Conservation (phyloP, 208 protist genomes). For the Leishmania major region DNA sequence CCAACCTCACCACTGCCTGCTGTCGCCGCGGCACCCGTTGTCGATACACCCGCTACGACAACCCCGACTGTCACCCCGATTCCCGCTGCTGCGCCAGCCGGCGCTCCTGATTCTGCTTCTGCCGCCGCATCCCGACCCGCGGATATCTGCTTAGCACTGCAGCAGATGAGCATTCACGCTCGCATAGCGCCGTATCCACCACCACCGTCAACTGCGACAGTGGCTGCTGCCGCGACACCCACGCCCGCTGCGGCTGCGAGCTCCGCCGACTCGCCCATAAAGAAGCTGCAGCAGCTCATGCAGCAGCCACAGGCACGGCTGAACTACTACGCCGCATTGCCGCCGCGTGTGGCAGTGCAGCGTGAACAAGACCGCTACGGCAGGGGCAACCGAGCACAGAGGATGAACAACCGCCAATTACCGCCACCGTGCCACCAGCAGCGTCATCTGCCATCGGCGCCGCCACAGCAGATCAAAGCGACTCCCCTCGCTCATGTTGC, state of each 20-base stretch:
- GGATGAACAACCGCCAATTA: not conserved
- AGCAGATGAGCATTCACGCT: conserved; percentile 17
- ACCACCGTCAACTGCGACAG: not conserved
- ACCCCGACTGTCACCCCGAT: not conserved
- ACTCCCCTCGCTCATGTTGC: not conserved
- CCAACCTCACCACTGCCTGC: not conserved
- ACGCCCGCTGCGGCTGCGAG: not conserved
- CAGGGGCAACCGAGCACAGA: not conserved
- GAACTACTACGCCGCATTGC: conserved; percentile 1
- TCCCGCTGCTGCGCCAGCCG: not conserved
- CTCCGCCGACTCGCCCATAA: not conserved
- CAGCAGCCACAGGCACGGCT: not conserved
- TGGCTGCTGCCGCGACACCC: not conserved
- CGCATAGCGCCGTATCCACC: not conserved
- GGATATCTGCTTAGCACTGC: conserved; percentile 13
- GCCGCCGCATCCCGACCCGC: not conserved
- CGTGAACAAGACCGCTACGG: conserved; percentile 20
- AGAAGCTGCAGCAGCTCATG: not conserved
- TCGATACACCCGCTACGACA: not conserved
- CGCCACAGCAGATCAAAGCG: not conserved
- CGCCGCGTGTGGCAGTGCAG: not conserved
- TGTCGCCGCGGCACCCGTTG: not conserved
- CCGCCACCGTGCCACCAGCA: not conserved
- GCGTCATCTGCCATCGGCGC: not conserved
- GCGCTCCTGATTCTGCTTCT: not conserved